Conservation (phyloP, 768 basidiomycete species). For the Paxillus involutus region DNA sequence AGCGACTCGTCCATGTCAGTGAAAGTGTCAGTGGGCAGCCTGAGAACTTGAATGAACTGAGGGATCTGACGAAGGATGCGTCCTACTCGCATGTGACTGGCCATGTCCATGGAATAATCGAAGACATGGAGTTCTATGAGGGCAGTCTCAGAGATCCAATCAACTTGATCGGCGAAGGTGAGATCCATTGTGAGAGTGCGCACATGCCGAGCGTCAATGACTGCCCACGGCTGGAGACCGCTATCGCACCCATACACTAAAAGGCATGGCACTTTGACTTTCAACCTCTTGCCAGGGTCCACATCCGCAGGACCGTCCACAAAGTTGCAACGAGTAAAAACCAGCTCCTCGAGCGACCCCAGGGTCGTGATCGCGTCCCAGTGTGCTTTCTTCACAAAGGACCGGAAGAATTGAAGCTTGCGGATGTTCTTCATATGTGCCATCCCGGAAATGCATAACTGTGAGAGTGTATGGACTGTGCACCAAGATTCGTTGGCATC, state of each 20-base stretch:
- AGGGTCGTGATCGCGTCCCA: slow-evolving; percentile 15
- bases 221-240: not conserved
- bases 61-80: no score
- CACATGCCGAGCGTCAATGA: not conserved
- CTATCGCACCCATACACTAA: not conserved
- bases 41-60: no score
- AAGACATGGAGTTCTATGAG: slow-evolving; percentile 4
- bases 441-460: slow-evolving; percentile 6
- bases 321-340: slow-evolving; percentile 10
- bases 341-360: slow-evolving; percentile 13
- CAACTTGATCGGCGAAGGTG: not conserved
- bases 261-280: slow-evolving; percentile 10
- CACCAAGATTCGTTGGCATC: no score
- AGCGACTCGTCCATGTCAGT: no score
- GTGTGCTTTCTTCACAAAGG: slow-evolving; percentile 11
- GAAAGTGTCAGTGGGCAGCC: no score
- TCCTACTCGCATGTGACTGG: no score
- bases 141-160: not conserved
- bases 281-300: not conserved
- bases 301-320: not conserved
- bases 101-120: no score
- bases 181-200: not conserved
- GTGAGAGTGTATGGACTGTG: not conserved
- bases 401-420: slow-evolving; percentile 7
- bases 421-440: slow-evolving; percentile 19